Base-by-base conservation (phyloP, 1,284 basidiomycete genomes). In the Ustilago crameri region DNA sequence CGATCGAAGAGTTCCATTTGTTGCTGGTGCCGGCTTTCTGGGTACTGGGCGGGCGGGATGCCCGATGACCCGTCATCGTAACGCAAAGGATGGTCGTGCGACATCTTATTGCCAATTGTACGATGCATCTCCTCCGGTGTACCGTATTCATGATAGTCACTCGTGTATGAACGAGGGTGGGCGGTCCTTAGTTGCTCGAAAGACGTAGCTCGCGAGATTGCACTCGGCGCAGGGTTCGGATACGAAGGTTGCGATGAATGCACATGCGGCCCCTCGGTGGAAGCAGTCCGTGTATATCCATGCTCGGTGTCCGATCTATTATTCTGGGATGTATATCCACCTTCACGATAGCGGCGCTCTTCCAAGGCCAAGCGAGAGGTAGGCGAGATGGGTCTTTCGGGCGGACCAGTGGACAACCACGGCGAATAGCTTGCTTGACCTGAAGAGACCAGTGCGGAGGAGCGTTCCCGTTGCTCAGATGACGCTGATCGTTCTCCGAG, bases 1-100 rank as follows among this genome's bases (percentile, higher is more conserved):
- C 61, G 70, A 40, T 73, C 65, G 7, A 65, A 27, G 10, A 55
- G 17, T 5, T 73, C 70, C 37, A 62, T 57, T 48, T 73, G 70
- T 34, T 60, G 65, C 43, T 68, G 53, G 32, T 59, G 63, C 23
- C 44, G 52, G 23, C 51, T 22, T 7, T 63, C 65, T 9, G 59
- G 54, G 14, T 22, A 32, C n/a, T 63, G 51, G 26, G 47, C 30
- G 17, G 46, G 43, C 12, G 48, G 42, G 10, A 51, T 26, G 20
- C 48, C 35, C 5, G 24, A 30, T 9, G 30, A n/a, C 2, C 32
- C 53, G 10, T 27, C 34, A 10, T 51, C 9, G 37, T 45, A 46
- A 26, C 37, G 59, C 26, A 49, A 32, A 0, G 23, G 18, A 3
- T 51, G 47, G n/a, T 52, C 59, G 20, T 51, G 43, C 5, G 27